These are phyloP conservation scores for Cryphonectria radicalis DNA, from an alignment of 2,329 filamentous ascomycete species.

Conservation along the genomic window DNA sequence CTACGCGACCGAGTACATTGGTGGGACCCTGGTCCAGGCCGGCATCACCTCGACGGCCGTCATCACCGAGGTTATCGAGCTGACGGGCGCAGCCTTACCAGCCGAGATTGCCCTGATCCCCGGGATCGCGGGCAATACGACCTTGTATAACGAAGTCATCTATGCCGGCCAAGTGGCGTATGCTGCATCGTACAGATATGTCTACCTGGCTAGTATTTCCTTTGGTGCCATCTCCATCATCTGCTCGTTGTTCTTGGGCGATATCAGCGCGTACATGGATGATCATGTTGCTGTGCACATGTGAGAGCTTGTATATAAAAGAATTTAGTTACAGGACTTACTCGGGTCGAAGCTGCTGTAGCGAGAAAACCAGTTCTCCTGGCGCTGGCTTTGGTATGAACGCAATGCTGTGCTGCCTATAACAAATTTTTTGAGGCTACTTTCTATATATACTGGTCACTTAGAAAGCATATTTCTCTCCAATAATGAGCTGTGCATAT, in stretches of 20 bases:
- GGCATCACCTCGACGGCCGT: conserved; percentile 52
- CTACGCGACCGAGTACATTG: conserved; percentile 51
- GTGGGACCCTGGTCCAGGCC: conserved; percentile 52
- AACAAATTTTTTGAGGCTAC: background rate
- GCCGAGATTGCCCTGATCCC: conserved; percentile 52
- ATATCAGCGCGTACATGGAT: conserved; percentile 63
- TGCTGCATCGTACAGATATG: conserved; percentile 61
- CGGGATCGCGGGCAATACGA: conserved; percentile 55
- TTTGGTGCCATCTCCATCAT: conserved; percentile 62
- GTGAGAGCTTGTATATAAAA: background rate
- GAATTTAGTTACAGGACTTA: background rate
- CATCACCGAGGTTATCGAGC: conserved; percentile 54
- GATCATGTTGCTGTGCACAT: conserved; percentile 60
- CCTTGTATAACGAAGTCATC: conserved; percentile 56
- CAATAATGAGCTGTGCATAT: background rate
- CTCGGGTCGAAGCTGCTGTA: background rate
- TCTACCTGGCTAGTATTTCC: conserved; percentile 65
- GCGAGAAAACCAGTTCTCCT: background rate
- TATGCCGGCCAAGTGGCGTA: conserved; percentile 60
- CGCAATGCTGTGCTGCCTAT: background rate
- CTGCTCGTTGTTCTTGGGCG: conserved; percentile 61
- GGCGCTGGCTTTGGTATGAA: background rate
- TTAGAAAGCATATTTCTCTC: background rate
- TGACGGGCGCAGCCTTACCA: conserved; percentile 58
- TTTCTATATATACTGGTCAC: background rate